A percentile compares a stretch with the other conserved stretches of the same genome.
Evolutionary conservation across 371 early-diverging fungal species (phyloP).

Genomic region (Apophysomyces ossiformis): DNA sequence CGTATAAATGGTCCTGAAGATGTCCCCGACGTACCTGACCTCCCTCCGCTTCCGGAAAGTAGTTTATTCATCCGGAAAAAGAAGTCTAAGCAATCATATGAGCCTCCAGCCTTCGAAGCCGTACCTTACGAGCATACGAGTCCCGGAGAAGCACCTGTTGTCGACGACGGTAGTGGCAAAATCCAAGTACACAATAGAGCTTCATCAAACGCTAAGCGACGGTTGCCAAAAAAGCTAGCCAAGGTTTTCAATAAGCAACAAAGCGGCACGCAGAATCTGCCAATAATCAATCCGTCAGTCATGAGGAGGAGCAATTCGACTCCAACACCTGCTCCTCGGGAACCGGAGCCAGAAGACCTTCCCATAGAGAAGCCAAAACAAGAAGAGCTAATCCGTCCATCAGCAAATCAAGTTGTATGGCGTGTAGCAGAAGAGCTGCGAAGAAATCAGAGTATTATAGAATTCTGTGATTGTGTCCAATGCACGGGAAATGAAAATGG

Average conservation of each 20-base stretch:
- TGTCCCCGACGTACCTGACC: not conserved
- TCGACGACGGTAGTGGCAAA: not conserved
- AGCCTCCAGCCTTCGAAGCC: constrained; percentile 29
- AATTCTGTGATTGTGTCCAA: constrained; percentile 13
- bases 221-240: constrained; percentile 8
- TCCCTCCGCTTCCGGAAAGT: not conserved
- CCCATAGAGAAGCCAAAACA: not conserved
- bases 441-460: constrained; percentile 9
- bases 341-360: not conserved
- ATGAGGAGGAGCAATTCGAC: not conserved
- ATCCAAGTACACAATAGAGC: not conserved
- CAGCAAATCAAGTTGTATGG: constrained; percentile 32
- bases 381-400: not conserved
- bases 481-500: constrained; percentile 13
- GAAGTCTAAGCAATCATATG: constrained; percentile 12
- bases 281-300: not conserved
- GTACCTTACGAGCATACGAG: constrained; percentile 43
- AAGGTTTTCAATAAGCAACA: constrained; percentile 21
- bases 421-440: constrained; percentile 46
- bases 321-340: not conserved
- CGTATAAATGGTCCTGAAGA: not conserved
- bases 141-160: not conserved
- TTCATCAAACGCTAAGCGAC: constrained; percentile 1
- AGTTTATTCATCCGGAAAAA: not conserved
- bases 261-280: not conserved